Base-by-base conservation (phyloP, 2,329 filamentous ascomycete species). In the Aspergillus puulaauensis region DNA sequence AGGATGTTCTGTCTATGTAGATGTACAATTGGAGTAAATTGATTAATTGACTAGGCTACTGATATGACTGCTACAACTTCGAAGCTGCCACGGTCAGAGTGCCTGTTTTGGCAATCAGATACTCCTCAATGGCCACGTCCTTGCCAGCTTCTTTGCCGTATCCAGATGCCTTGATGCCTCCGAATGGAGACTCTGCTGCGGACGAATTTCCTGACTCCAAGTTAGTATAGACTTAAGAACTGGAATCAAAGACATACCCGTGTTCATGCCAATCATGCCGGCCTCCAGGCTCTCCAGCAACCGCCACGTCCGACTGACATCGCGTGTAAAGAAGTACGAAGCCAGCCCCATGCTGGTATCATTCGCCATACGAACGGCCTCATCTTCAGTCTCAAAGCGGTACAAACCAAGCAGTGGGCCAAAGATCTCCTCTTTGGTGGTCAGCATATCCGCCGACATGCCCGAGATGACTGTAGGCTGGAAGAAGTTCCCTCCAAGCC, bases 401-500 rank as follows among this genome's bases (percentile, higher is more conserved):
- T 86, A 86, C 44, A 90, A 70, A 0, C 84, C 85, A 17, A 82
- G 77, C 17, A 89, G 79, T 0, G 87, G 86, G 0, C 83, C 85
- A 63, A 90, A 89, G 0, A 82, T 84, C 71, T 89, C 86, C 64
- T 90, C 86, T 0, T 76, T 73, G 1, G 77, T 77, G 27, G 83
- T 76, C n/a, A 76, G 60, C 85, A 89, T 88, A 2, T 84, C 78
- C 4, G 78, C 72, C 6, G 78, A 84, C 57, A 85, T 82, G 4
- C 82, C 81, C 0, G 80, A 79, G 37, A 90, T 80, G 51, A 89
- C 80, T 0, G 86, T 89, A 1, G 86, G 86, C 68, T 87, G 80
- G 71, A 89, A 88, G 77, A 89, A 90, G 23, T n/a, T 27, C 7
- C 43, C 43, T 4, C 14, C 44, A 1, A 24, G 80, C 80, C n/a